Conservation (phyloP, 257 asterid species). For the Capsicum pubescens region DNA sequence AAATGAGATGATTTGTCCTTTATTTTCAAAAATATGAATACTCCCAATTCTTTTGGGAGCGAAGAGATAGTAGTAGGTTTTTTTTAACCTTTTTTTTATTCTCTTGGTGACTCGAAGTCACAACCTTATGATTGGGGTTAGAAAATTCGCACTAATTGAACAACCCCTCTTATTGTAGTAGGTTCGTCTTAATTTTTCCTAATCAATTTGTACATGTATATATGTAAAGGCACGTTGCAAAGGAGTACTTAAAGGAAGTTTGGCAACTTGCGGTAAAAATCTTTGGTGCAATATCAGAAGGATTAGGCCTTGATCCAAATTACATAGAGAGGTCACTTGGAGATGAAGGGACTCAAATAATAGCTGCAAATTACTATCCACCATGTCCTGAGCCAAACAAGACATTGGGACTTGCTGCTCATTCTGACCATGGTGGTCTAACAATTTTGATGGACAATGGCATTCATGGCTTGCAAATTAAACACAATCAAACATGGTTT, state of each 20-base stretch:
- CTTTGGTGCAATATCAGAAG: constrained; percentile 45
- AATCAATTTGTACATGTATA: not conserved
- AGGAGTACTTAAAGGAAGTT: constrained; percentile 51
- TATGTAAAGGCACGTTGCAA: constrained; percentile 42
- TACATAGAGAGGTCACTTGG: constrained; percentile 51
- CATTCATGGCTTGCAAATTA: constrained; percentile 61
- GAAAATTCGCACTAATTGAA: not conserved
- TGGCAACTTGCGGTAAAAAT: constrained; percentile 44
- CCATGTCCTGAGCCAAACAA: constrained; percentile 69
- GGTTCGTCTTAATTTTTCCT: not conserved
- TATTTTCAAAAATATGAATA: not conserved
- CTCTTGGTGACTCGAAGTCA: not conserved
- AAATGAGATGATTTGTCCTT: not conserved
- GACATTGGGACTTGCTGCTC: constrained; percentile 61
- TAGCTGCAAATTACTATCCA: constrained; percentile 61
- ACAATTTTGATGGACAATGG: constrained; percentile 64
- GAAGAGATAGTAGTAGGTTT: not conserved
- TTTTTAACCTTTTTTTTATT: too few relatives aligned
- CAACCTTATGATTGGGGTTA: not conserved
- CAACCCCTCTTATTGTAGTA: not conserved
- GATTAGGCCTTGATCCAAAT: constrained; percentile 51
- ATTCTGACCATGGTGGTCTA: constrained; percentile 68
- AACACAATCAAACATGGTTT: constrained; percentile 46
- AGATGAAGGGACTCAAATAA: constrained; percentile 45
- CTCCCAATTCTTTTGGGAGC: not conserved